Percentiles rank a stretch among this genome's conserved stretches.
Evolutionary conservation across 805 yeast genomes (phyloP).

Genomic region (Isabelozyma rhagii): DNA sequence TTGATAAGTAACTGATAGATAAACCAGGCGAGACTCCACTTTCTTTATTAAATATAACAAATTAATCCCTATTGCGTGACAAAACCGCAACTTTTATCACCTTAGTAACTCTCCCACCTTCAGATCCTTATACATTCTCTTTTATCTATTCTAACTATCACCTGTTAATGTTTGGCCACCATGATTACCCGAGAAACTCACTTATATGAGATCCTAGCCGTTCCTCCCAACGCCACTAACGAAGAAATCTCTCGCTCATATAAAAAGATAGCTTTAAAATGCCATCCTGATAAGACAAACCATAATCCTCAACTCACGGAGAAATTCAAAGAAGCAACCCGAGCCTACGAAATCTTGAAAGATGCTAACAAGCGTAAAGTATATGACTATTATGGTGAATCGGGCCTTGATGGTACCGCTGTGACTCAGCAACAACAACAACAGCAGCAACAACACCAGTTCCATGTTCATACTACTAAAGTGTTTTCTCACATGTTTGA

Average conservation of each 20-base stretch:
- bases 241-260: slow-evolving; percentile 37
- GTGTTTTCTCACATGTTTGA: slow-evolving; percentile 35
- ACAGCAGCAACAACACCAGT: background rate
- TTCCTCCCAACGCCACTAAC: slow-evolving; percentile 25
- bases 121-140: no score
- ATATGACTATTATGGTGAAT: slow-evolving; percentile 54
- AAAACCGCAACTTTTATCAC: no score
- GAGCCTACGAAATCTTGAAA: slow-evolving; percentile 63
- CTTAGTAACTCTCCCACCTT: no score
- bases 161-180: background rate
- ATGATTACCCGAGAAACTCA: slow-evolving; percentile 19
- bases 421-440: slow-evolving; percentile 3
- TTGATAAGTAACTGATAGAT: background rate
- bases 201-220: slow-evolving; percentile 35
- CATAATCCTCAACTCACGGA: slow-evolving; percentile 48
- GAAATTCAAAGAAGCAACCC: slow-evolving; percentile 58
- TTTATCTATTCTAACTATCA: background rate
- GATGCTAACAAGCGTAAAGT: slow-evolving; percentile 42
- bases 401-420: slow-evolving; percentile 34
- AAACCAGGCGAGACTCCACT: no score
- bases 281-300: slow-evolving; percentile 66
- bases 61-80: no score
- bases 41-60: no score
- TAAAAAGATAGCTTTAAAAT: slow-evolving; percentile 41
- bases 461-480: slow-evolving; percentile 14